Conservation (phyloP, 345 rosid genomes). For the Raphanus sativus region DNA sequence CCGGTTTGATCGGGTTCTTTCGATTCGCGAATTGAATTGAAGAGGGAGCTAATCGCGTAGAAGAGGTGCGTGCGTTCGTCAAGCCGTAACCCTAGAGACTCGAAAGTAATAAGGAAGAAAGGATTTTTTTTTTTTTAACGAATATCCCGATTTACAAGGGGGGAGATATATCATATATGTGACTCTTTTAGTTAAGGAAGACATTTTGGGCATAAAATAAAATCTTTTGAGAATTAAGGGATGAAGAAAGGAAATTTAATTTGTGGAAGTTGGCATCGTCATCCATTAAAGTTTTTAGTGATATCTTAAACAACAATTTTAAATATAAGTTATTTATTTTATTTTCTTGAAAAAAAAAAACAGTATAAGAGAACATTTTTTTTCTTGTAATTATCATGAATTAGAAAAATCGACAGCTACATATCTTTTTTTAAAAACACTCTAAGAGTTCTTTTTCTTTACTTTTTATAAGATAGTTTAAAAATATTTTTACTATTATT, state of each 20-base stretch:
- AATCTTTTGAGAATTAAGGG: conserved; percentile 22
- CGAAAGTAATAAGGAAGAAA: not conserved
- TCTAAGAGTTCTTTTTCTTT: too few relatives aligned
- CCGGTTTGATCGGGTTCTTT: not conserved
- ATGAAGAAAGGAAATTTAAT: conserved; percentile 6
- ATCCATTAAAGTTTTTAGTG: too few relatives aligned
- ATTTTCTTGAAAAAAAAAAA: not conserved
- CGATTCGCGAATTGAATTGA: conserved; percentile 14
- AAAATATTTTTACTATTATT: too few relatives aligned
- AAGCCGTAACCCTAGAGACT: conserved; percentile 24
- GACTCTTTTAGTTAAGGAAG: not conserved
- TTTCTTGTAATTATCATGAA: too few relatives aligned
- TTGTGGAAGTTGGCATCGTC: not conserved
- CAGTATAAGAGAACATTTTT: too few relatives aligned
- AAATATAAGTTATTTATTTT: too few relatives aligned
- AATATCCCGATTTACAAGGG: conserved; percentile 15
- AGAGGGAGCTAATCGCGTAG: conserved; percentile 5
- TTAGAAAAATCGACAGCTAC: too few relatives aligned
- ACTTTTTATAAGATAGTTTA: too few relatives aligned
- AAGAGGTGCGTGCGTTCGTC: conserved; percentile 23
- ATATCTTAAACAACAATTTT: not conserved
- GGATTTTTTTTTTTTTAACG: not conserved
- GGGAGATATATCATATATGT: not conserved
- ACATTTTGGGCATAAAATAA: not conserved
- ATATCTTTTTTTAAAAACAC: too few relatives aligned